Percentiles rank a stretch among this genome's conserved stretches.
phyloP scores from a whole-genome alignment of 805 yeast genomes.

The Barnettozyma pratensis region DNA sequence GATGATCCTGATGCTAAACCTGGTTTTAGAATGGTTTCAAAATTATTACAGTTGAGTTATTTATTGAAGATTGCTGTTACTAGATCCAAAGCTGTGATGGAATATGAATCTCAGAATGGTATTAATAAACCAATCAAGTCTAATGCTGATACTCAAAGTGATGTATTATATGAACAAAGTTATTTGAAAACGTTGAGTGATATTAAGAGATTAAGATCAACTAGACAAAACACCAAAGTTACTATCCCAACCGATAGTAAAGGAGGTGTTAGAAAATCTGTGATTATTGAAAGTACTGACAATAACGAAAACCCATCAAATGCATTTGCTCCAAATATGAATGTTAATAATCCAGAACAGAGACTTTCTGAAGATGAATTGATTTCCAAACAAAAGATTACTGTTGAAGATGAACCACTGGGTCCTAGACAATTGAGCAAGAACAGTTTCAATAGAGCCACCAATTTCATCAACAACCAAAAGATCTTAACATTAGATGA shows the following conservation, averaged over 20 bases:
- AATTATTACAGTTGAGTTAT: constrained; percentile 68
- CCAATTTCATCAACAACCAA: constrained; percentile 70
- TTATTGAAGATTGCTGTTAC: constrained; percentile 79
- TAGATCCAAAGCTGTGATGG: constrained; percentile 62
- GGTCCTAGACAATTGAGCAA: constrained; percentile 51
- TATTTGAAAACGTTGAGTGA: constrained; percentile 70
- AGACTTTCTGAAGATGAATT: constrained; percentile 15
- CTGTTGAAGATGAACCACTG: constrained; percentile 29
- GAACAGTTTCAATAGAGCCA: constrained; percentile 53
- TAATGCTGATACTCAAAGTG: constrained; percentile 8
- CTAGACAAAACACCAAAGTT: constrained; percentile 60
- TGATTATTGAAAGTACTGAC: constrained; percentile 44
- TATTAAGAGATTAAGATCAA: constrained; percentile 68
- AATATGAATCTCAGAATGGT: constrained; percentile 23
- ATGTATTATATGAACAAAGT: constrained; percentile 36
- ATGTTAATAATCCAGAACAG: neutral
- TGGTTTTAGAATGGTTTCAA: constrained; percentile 62
- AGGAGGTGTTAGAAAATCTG: constrained; percentile 59
- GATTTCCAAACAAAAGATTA: constrained; percentile 21
- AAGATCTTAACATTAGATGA: constrained; percentile 90
- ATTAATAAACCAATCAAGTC: constrained; percentile 2
- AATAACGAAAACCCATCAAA: constrained; percentile 5
- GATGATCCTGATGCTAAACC: constrained; percentile 41
- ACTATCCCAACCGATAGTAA: constrained; percentile 41
- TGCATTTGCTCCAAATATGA: constrained; percentile 1